A percentile compares a stretch with the other conserved stretches of the same genome.
These are phyloP conservation scores for Cystoderma amianthinum DNA, from an alignment of 768 basidiomycete genomes.

Conservation along the genomic window DNA sequence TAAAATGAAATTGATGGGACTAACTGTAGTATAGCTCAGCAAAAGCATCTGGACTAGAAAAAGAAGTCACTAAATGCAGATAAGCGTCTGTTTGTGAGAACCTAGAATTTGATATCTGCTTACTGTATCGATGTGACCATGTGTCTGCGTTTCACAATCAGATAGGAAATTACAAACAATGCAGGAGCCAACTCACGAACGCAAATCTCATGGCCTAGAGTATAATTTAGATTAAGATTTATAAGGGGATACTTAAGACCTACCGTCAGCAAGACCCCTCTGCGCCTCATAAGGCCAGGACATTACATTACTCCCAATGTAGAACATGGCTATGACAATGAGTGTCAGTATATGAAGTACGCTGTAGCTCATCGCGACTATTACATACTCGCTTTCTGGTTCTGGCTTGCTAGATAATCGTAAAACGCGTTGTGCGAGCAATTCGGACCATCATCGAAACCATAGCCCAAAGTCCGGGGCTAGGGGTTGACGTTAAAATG, in stretches of 20 bases:
- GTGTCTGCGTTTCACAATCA: slow-evolving; percentile 29
- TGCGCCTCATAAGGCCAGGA: slow-evolving; percentile 52
- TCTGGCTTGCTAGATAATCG: slow-evolving; percentile 38
- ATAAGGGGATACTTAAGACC: slow-evolving; percentile 1
- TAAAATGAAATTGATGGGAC: slow-evolving; percentile 9
- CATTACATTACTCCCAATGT: slow-evolving; percentile 51
- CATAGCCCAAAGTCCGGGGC: slow-evolving; percentile 52
- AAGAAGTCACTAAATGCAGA: slow-evolving; percentile 53
- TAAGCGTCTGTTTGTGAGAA: too few species aligned
- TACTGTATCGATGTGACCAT: slow-evolving; percentile 53
- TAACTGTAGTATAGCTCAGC: slow-evolving; percentile 74
- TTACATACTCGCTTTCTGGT: slow-evolving; percentile 55
- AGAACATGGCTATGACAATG: slow-evolving; percentile 43
- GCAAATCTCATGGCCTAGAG: slow-evolving; percentile 51
- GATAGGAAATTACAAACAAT: too few species aligned
- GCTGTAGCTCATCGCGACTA: too few species aligned
- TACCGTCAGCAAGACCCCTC: slow-evolving; percentile 44
- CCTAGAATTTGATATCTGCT: too few species aligned
- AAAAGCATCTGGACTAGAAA: slow-evolving; percentile 59
- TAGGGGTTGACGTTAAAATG: slow-evolving; percentile 10
- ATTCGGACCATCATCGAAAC: slow-evolving; percentile 61
- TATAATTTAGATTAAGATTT: background rate
- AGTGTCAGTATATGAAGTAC: background rate
- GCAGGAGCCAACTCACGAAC: slow-evolving; percentile 38
- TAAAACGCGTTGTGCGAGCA: slow-evolving; percentile 62